A percentile compares a stretch with the other conserved stretches of the same genome.
These are phyloP conservation scores for Phytophthora ramorum DNA, from an alignment of 352 stramenopile genomes.

Conservation along the genomic window DNA sequence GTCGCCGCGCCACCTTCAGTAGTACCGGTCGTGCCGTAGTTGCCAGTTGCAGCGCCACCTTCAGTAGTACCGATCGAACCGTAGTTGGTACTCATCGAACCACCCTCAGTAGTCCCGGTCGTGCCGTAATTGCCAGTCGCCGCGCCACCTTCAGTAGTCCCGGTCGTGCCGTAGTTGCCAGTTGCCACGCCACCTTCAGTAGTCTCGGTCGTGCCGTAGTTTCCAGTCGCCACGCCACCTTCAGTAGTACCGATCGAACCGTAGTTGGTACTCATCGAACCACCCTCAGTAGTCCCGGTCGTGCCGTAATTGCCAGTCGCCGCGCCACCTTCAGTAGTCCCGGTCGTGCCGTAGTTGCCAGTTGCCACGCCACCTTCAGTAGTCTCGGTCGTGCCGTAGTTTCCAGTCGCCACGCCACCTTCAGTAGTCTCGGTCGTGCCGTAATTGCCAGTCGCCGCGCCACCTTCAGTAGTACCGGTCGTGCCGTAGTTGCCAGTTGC, in stretches of 20 bases:
- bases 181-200: background rate
- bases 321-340: no score
- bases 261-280: background rate
- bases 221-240: background rate
- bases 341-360: background rate
- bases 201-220: background rate
- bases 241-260: background rate
- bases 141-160: conserved; percentile 1
- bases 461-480: background rate
- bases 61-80: background rate
- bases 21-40: background rate
- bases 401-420: background rate
- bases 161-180: background rate
- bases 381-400: background rate
- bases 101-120: background rate
- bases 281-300: background rate
- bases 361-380: background rate
- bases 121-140: background rate
- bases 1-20: conserved; percentile 1
- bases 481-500: conserved; percentile 2
- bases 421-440: conserved; percentile 1
- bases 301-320: conserved; percentile 1
- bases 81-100: background rate
- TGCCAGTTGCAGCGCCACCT: background rate
- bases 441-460: background rate